phyloP scores from a whole-genome alignment of 1,139 yeast genomes.

The Protomyces macrosporus region DNA sequence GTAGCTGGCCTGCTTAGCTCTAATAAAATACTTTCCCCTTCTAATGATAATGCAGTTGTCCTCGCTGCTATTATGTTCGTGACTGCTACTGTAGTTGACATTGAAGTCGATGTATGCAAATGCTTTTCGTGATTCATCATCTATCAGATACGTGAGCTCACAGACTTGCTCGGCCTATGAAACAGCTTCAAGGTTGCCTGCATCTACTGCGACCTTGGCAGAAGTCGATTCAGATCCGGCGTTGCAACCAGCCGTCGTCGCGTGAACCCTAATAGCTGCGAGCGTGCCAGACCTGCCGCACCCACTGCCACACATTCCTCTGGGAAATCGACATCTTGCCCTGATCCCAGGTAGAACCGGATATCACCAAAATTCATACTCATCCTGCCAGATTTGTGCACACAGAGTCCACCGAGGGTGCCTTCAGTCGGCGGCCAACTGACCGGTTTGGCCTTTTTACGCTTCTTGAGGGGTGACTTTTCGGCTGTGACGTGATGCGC shows the following conservation, averaged over 20 bases:
- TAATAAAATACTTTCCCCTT: too few species aligned
- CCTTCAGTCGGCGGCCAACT: conserved; percentile 45
- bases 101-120: too few species aligned
- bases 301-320: conserved; percentile 70
- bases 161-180: neutral
- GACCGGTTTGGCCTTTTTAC: conserved; percentile 17
- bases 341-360: conserved; percentile 63
- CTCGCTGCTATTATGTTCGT: too few species aligned
- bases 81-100: too few species aligned
- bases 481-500: neutral
- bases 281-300: conserved; percentile 45
- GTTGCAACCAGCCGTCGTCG: conserved; percentile 54
- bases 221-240: conserved; percentile 39
- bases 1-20: too few species aligned
- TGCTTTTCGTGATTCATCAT: too few species aligned
- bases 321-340: conserved; percentile 65
- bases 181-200: neutral
- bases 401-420: conserved; percentile 61
- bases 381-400: conserved; percentile 76
- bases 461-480: conserved; percentile 7
- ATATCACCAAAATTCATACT: conserved; percentile 69
- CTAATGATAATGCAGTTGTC: too few species aligned
- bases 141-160: too few species aligned
- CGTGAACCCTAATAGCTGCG: conserved; percentile 59
- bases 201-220: neutral